Base-by-base conservation (phyloP, 108 stramenopile species). In the Schizochytrium sp. region DNA sequence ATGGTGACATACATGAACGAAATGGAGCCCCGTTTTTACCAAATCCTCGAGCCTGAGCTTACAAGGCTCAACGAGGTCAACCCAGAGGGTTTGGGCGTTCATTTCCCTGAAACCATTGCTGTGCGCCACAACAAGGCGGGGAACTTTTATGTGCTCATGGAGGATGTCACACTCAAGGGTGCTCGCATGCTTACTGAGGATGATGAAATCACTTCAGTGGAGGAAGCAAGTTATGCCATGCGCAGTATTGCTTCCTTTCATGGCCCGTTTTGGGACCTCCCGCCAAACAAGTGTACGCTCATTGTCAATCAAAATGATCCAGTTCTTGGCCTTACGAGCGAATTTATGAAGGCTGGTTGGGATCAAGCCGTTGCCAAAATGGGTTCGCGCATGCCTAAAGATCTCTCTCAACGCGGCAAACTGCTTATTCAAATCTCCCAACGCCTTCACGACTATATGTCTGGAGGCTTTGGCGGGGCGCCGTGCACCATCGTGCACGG, bases 111-210 rank as follows among this genome's bases (percentile, higher is more conserved):
- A 38, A 44, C 42, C 12, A 69, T 69, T 44, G 64, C 64, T 7
- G 64, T 44, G 12, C 64, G 64, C 64, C 44, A 44, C 15, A 69
- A 15, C 15, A 7, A 7, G 42, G 64, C 40, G 10, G 64, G 64
- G 40, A 38, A 69, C 64, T 69, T 69, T 69, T 69, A 69, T 44
- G 64, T 69, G 64, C 64, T 69, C 64, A 69, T 69, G 64, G 12
- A 38, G 12, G 64, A 69, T 38, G 64, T 69, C 64, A 44, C 64
- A 44, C 28, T 38, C 64, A 44, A 69, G 28, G 19, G 64, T 44
- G 64, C 28, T 5, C 64, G 3, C 64, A 44, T 69, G 2, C 64
- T 44, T 38, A 69, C 64, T 15, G 64, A 69, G 15, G 44, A 69
- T 8, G 15, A 7, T 44, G 64, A 38, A 8, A 0, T 69, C 12